These are phyloP conservation scores for Monosporozyma siamensis DNA, from an alignment of 805 yeast species.

Conservation along the genomic window DNA sequence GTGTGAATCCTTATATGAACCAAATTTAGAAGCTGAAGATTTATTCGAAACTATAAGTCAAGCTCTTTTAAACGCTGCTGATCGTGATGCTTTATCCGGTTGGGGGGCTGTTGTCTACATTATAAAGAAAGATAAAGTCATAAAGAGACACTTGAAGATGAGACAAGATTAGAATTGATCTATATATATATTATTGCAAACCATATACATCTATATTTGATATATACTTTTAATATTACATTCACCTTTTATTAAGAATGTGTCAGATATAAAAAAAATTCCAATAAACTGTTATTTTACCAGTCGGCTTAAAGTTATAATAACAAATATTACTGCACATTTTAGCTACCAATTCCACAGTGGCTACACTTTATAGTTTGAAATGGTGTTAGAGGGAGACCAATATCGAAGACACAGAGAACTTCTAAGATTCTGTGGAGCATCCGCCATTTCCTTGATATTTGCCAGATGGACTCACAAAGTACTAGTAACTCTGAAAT, in stretches of 20 bases:
- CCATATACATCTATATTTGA: too few species aligned
- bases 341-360: too few species aligned
- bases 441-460: conserved; percentile 61
- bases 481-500: conserved; percentile 64
- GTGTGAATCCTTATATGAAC: conserved; percentile 96
- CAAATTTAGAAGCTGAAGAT: conserved; percentile 87
- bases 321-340: too few species aligned
- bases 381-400: conserved; percentile 1
- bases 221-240: too few species aligned
- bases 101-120: conserved; percentile 97
- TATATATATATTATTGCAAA: too few species aligned
- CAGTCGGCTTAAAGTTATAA: too few species aligned
- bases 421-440: conserved; percentile 61
- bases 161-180: conserved; percentile 68
- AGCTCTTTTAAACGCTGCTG: conserved; percentile 87
- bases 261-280: too few species aligned
- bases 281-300: too few species aligned
- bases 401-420: conserved; percentile 30
- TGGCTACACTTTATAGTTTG: too few species aligned
- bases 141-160: conserved; percentile 78
- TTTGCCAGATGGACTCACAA: conserved; percentile 68
- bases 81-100: conserved; percentile 94
- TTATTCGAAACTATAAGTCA: conserved; percentile 92
- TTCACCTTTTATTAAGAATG: too few species aligned
- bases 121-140: conserved; percentile 84